Base-by-base conservation (phyloP, 2,329 filamentous ascomycete genomes). In the Fusarium incarnatum region DNA sequence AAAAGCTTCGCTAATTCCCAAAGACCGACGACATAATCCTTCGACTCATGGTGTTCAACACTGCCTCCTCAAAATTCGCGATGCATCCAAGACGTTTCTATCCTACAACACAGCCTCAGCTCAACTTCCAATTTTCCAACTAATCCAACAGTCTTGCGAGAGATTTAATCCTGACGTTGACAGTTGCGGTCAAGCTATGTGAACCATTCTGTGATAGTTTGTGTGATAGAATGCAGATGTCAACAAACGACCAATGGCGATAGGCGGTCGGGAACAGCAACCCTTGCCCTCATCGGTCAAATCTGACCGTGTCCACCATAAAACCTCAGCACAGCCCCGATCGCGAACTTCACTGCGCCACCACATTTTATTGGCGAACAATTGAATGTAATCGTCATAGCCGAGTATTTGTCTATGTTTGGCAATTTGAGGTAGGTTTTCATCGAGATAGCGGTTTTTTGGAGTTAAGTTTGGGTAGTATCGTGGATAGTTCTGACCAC, bases 381-480 rank as follows among this genome's bases (percentile, higher is more conserved):
- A 30, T n/a, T 22, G 8, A 53, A 42, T 44, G 34, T 53, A 57
- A 34, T 42, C 55, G 55, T 57, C 55, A 57, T 53, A 32, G 10
- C 2, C 10, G 5, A 18, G 12, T 15, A 6, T 15, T 8, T 27
- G 22, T 37, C 7, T 52, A 5, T 20, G 5, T 9, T 12, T 27
- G 18, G 12, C 12, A 41, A 3, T 41, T 41, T 27, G 23, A 27
- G 23, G 22, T 27, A 10, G 6, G 3, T 9, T 22, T 6, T 22
- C 15, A 22, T 27, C n/a, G 23, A 41, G 6, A 10, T 52, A 27
- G 9, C 5, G 20, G 23, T 22, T 22, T 20, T 18, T 16, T 12
- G 10, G 18, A 9, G 28, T 3, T 10, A 13, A 23, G 16, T 11
- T 46, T 23, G 12, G 16, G 28, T 22, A 11, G 10, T 8, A 48